Base-by-base conservation (phyloP, 208 protist genomes). In the Angomonas ambiguus region DNA sequence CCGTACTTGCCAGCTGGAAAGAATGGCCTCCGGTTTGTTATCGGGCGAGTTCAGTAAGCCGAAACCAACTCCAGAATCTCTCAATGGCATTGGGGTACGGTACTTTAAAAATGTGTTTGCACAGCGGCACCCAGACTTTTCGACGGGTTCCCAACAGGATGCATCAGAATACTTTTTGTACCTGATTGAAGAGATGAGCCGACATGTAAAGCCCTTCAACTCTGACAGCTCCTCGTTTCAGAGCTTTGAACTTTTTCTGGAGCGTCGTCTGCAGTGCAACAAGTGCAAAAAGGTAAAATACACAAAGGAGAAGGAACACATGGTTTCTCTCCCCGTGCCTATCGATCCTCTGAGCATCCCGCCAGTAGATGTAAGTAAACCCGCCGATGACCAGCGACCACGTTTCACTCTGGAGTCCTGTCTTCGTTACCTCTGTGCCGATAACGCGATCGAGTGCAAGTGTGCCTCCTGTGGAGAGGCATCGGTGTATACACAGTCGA, bases 81-180 rank as follows among this genome's bases (percentile, higher is more conserved):
- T 71, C 65, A 82, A 91, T 42, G 91, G 94, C 59, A 89, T 99
- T 38, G 71, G 69, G 20, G 96, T 96, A 25, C 77, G 85, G 20
- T 94, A 91, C 59, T 98, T 99, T 71, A 99, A 99, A 80, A 83
- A 67, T 30, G 82, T 98, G n/a, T 91, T 98, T 56, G 94, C 91
- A 22, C 71, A 87, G 25, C 75, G 75, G 27, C 97, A 99, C 74
- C 72, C 90, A n/a, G 97, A 98, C 62, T 99, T 99, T 61, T 90
- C 83, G 38, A 98, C 91, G 0, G 87, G 80, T 22, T 57, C 77
- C 24, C 98, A 99, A 80, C 98, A 99, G 74, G 98, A 99, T 72
- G 95, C 97, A 0, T 73, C 94, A 22, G 96, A 98, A 74, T 99
- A 97, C 72, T 81, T 98, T 34, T 80, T 96, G 56, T 94, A 98